Conservation (phyloP, 2,329 filamentous ascomycete genomes). For the Phaeosphaeria sp. region DNA sequence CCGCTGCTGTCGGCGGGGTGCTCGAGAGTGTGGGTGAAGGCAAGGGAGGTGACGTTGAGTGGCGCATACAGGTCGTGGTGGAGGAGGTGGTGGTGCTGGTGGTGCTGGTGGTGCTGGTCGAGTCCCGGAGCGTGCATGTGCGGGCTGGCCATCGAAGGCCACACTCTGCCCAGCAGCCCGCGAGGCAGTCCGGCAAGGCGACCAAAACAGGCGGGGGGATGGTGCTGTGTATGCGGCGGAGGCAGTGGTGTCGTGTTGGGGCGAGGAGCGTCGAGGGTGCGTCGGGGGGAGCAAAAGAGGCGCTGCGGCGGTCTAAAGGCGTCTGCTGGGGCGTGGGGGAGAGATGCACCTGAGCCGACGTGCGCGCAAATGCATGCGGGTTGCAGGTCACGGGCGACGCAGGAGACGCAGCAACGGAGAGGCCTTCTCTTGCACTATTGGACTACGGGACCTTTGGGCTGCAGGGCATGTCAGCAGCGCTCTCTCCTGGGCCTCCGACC, state of each 20-base stretch:
- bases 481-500: neutral
- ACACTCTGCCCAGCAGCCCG: slow-evolving; percentile 12
- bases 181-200: slow-evolving; percentile 16
- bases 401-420: neutral
- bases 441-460: slow-evolving; percentile 17
- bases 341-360: neutral
- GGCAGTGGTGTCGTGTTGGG: slow-evolving; percentile 1
- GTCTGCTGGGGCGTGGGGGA: slow-evolving; percentile 11
- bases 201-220: slow-evolving; percentile 7
- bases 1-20: slow-evolving; percentile 8
- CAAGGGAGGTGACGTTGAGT: slow-evolving; percentile 18
- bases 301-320: slow-evolving; percentile 21
- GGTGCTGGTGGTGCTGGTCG: slow-evolving; percentile 7
- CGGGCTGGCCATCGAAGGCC: slow-evolving; percentile 37
- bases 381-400: slow-evolving; percentile 3
- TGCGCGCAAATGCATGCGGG: neutral
- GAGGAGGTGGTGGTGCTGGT: neutral
- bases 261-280: neutral
- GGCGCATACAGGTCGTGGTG: slow-evolving; percentile 17
- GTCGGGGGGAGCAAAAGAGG: slow-evolving; percentile 6
- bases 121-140: slow-evolving; percentile 4
- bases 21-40: slow-evolving; percentile 13
- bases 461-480: slow-evolving; percentile 12
- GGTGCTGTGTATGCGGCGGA: slow-evolving; percentile 7
- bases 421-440: slow-evolving; percentile 12